Base-by-base conservation (phyloP, 768 basidiomycete genomes). In the Kwoniella heveanensis region DNA sequence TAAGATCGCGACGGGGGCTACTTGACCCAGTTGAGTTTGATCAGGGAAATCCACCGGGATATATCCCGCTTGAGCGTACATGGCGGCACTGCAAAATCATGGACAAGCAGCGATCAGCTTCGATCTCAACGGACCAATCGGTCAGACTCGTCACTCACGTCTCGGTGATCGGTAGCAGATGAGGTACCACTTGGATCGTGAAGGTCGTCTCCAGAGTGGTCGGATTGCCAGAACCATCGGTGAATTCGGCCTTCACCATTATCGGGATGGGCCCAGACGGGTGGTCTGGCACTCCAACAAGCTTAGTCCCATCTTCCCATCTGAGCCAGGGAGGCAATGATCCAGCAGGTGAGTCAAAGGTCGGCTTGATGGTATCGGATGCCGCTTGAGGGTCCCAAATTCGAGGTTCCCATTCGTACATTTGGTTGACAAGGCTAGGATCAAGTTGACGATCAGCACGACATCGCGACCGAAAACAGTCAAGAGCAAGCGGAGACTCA, bases 311-410 rank as follows among this genome's bases (percentile, higher is more conserved):
- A 65, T 91, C 90, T 69, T 89, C 88, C 93, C 94, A 98, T 15
- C 83, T 82, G 27, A 99, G 82, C 95, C 95, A 99, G 0, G 86
- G 70, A 1, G 95, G 95, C 13, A 95, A 83, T 15, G 55, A 37
- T 1, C 78, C 78, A 36, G 82, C 83, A 17, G 93, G 90, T 1
- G 91, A 94, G 69, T 83, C 86, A 74, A 90, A 97, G 17, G 84
- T 82, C 32, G 95, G 90, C 50, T 87, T 85, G 67, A 92, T 82
- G 74, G 89, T 90, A 60, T 88, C 83, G 71, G 90, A 87, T 13
- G 90, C 88, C 46, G 88, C 88, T 79, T 97, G 94, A 6, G 95
- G 96, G 82, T 98, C 94, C 92, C 94, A 97, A 48, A 99, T 87
- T 66, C 90, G 88, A 29, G 95, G 93, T 59, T 88, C 85, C 91